Evolutionary conservation across 169 alveolate species (phyloP), one percentile per base, ranked within the genome.

Genomic region (Theileria equi): DNA sequence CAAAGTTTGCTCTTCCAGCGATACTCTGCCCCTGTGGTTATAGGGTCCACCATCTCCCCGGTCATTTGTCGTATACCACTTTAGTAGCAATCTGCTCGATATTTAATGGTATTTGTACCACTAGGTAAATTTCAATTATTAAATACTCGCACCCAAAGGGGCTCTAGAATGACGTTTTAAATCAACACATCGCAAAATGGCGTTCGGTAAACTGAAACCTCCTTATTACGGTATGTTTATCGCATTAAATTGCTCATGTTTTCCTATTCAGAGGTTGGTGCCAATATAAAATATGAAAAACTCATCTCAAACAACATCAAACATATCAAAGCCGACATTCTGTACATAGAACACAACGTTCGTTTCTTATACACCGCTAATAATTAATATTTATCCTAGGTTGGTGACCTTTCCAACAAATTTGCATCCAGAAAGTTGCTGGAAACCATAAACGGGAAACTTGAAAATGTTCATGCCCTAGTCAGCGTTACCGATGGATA

Each of bases 401-500:
- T 64, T 44, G 84, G 84, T 21, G 84, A 74, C 40, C 36, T 74
- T 34, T 55, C 72, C 10, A 74, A 55, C 40, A 59, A 69, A 1
- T 74, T 57, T 26, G 77, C 63, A 23, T 74, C 84, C 3, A 59
- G 65, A 32, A 49, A 62, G 17, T 55, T 74, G 11, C 28, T 74
- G 17, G 58, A 25, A 26, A 74, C 84, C 40, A 58, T 74, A 35
- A 68, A 53, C 53, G 53, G 52, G 53, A 74, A 74, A 32, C 54
- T 74, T 45, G 84, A 74, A 34, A 74, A 74, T 32, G 84, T 74
- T 0, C 55, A 60, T 41, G 23, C 84, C 4, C 45, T 74, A 7
- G 65, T 74, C 13, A 74, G 84, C 50, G 84, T 74, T 3, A 74
- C 84, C 10, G 78, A 74, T 26, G 84, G 84, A 13, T 74, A 74